Conservation (phyloP, 208 protist species). For the Leishmania braziliensis region DNA sequence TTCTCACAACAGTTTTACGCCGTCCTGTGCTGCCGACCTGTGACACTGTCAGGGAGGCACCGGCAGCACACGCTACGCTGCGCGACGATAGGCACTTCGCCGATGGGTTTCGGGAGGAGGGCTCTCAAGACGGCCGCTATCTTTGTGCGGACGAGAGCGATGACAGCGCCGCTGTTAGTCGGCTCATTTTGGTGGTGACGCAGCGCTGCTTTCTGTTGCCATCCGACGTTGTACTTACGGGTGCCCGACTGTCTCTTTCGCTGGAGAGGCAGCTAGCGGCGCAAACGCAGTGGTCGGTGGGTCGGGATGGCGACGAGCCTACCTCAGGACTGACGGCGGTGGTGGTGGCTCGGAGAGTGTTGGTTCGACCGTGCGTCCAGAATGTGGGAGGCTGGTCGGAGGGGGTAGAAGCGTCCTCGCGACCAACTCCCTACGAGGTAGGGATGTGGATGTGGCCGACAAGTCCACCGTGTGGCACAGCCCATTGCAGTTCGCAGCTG, state of each 20-base stretch:
- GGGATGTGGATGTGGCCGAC: slow-evolving; percentile 23
- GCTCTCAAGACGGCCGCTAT: slow-evolving; percentile 6
- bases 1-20: slow-evolving; percentile 7
- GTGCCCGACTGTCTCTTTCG: slow-evolving; percentile 54
- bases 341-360: slow-evolving; percentile 19
- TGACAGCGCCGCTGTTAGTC: slow-evolving; percentile 1
- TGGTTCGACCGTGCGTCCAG: slow-evolving; percentile 10
- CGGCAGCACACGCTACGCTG: neutral
- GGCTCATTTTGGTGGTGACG: slow-evolving; percentile 63
- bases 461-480: neutral
- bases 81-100: slow-evolving; percentile 1
- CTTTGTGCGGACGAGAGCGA: slow-evolving; percentile 2
- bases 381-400: neutral
- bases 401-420: neutral
- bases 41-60: neutral
- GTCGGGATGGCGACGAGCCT: neutral
- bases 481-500: slow-evolving; percentile 1
- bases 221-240: slow-evolving; percentile 62
- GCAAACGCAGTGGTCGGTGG: slow-evolving; percentile 39
- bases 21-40: neutral
- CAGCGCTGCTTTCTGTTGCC: slow-evolving; percentile 53
- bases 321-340: neutral
- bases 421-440: neutral
- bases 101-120: slow-evolving; percentile 1
- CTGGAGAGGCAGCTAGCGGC: slow-evolving; percentile 46